Base-by-base conservation (phyloP, 345 rosid genomes). In the Ceriops decandra region DNA sequence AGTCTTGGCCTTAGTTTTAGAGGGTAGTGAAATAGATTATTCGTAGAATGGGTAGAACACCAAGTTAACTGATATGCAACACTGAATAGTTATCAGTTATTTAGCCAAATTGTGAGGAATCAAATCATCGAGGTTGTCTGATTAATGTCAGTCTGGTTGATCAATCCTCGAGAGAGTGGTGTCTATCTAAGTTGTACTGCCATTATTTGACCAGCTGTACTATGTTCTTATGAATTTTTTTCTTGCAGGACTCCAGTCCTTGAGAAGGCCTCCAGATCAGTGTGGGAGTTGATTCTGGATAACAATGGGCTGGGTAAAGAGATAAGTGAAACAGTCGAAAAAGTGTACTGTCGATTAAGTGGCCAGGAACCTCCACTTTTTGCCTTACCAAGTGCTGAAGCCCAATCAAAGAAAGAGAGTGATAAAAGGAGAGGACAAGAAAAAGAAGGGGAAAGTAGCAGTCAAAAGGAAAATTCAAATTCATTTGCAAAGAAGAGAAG, bases 251-350 rank as follows among this genome's bases (percentile, higher is more conserved):
- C 89, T 74, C 97, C 95, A 1, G 96, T 90, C 72, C 86, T 91
- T 1, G 96, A 95, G 84, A 91, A 85, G 80, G 99, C 97, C 56
- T 95, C 97, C 15, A 90, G 88, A 80, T 91, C 97, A n/a, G 95
- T 91, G 64, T 95, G 99, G 99, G 99, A 95, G 62, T 68, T 95
- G 82, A 95, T 95, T 72, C 80, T 95, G 71, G 96, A 91, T 70
- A 68, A 69, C 49, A 76, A 85, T 53, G 99, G 98, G 19, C 67
- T 90, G 47, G 97, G 99, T 61, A 90, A 88, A 76, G 87, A 84
- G 52, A 81, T 81, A 63, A 74, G 77, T 22, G 85, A 81, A 69
- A 79, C 80, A 0, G 84, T 83, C 52, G 99, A 91, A 76, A 85
- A 77, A 63, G 97, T 86, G 6, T 95, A 84, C 63, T 87, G 87